Evolutionary conservation across 768 basidiomycete genomes (phyloP).

Genomic region (Lactarius akahatsu): DNA sequence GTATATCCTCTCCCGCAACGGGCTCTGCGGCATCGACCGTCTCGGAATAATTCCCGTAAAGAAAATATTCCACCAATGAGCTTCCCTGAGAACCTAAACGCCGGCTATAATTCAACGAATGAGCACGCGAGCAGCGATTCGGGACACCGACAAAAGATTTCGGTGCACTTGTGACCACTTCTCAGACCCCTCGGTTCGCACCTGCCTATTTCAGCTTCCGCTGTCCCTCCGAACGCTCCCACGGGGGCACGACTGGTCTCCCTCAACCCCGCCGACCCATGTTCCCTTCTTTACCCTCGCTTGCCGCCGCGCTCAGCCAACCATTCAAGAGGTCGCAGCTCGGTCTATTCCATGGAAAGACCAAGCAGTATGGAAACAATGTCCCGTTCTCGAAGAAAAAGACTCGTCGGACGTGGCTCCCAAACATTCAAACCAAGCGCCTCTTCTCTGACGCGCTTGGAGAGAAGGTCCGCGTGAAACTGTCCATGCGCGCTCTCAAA

Average conservation of each 20-base stretch:
- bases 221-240: constrained; percentile 6
- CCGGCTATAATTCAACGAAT: constrained; percentile 4
- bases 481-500: constrained; percentile 73
- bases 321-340: constrained; percentile 80
- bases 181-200: background rate
- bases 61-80: background rate
- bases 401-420: constrained; percentile 84
- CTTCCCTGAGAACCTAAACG: constrained; percentile 13
- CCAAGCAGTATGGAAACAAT: constrained; percentile 80
- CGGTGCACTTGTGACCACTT: constrained; percentile 6
- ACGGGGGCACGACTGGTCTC: background rate
- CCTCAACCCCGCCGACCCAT: constrained; percentile 29
- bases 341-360: constrained; percentile 82
- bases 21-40: background rate
- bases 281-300: constrained; percentile 38
- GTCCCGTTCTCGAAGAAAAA: constrained; percentile 88
- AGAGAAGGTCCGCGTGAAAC: constrained; percentile 57
- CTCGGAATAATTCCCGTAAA: background rate
- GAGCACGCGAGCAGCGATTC: constrained; percentile 3
- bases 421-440: constrained; percentile 80
- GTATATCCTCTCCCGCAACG: constrained; percentile 19
- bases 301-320: constrained; percentile 44
- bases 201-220: constrained; percentile 20
- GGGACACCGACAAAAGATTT: background rate
- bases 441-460: constrained; percentile 66